Conservation (phyloP, 148 eudicot species). For the Heliamphora exappendiculata region DNA sequence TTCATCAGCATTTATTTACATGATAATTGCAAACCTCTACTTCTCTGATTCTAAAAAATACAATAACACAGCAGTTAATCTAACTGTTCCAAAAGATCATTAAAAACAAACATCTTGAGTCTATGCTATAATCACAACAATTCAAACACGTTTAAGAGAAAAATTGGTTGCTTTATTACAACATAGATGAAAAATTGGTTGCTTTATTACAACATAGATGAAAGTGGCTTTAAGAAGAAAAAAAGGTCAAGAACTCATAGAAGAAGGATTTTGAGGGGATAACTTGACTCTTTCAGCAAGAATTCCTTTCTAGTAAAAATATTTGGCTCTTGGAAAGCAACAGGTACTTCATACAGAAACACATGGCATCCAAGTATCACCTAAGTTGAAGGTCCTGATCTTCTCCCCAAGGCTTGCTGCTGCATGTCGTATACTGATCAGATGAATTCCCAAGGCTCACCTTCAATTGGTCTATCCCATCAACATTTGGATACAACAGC, state of each 20-base stretch:
- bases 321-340: not conserved
- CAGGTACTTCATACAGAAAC: not conserved
- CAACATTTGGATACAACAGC: slow-evolving; percentile 70
- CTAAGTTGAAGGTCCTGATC: slow-evolving; percentile 84
- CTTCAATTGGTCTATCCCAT: slow-evolving; percentile 73
- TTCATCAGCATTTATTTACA: not conserved
- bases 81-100: not conserved
- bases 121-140: not conserved
- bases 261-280: not conserved
- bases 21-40: not conserved
- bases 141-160: not conserved
- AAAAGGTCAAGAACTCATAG: not conserved
- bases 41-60: not conserved
- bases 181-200: not conserved
- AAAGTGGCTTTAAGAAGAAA: not conserved
- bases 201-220: not conserved
- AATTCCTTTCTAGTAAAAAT: not conserved
- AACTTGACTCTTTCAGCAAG: not conserved
- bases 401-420: slow-evolving; percentile 72
- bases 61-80: not conserved
- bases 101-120: not conserved
- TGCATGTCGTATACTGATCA: slow-evolving; percentile 38
- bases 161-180: not conserved
- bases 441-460: slow-evolving; percentile 31
- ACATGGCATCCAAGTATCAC: slow-evolving; percentile 26